Evolutionary conservation across 2,329 filamentous ascomycete genomes (phyloP), one percentile per base, ranked within the genome.

Genomic region (Clonostachys rosea): DNA sequence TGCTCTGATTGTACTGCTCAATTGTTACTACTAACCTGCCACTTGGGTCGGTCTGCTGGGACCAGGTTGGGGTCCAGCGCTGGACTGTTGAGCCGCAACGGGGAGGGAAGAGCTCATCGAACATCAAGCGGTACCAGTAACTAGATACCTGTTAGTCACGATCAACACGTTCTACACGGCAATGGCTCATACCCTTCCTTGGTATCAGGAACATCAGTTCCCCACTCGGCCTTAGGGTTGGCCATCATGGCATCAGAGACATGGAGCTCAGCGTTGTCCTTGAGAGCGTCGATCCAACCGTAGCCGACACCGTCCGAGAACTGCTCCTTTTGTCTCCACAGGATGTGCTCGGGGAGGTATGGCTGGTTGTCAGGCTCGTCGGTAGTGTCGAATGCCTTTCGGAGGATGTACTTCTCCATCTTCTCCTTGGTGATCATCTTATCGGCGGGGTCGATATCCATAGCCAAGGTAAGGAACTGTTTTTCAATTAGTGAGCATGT

Each of bases 271-370:
- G 94, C 94, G 61, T 87, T 89, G 70, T 97, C 94, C 79, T 96
- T 97, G 60, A 99, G 83, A 7, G 86, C 88, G 63, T 99, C 94
- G 64, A 99, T 99, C 94, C 94, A 99, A 53, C 94, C 91, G 74
- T 99, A 99, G 49, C 94, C 94, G 49, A 99, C 94, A 65, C 94
- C 95, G 61, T 99, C 95, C 49, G 87, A 95, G 77, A 99, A 99
- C 74, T 99, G 94, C 76, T 99, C 94, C 83, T 99, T 99, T 73
- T 99, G 95, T 65, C 95, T 82, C 88, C 90, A 99, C 48, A 99
- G 84, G 58, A 99, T 99, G 66, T 91, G 84, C 16, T 96, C 86
- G 8, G 95, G 94, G n/a, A 99, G 83, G 74, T 97, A 99, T 10
- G 94, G 84, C 66, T 87, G 72, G 43, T 78, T 81, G 43, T 78